Percentiles rank a stretch among this genome's conserved stretches.
Conservation (phyloP, 2,329 filamentous ascomycete genomes). For the Fusarium vanettenii region DNA sequence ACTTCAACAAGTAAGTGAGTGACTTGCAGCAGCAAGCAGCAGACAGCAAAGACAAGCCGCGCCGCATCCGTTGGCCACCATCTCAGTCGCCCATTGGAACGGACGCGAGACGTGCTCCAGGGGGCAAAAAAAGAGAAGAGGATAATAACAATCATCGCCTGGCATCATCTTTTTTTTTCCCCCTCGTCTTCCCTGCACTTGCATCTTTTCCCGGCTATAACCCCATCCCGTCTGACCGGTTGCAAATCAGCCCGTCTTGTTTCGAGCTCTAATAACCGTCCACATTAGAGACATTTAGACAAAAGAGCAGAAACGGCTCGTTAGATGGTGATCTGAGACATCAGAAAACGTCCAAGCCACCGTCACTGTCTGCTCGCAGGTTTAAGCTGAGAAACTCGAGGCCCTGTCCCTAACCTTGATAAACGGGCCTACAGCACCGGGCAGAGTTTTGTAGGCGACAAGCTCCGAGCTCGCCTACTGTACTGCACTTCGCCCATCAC, state of each 20-base stretch:
- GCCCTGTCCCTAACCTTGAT: slow-evolving; percentile 8
- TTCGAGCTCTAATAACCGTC: neutral
- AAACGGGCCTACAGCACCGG: slow-evolving; percentile 14
- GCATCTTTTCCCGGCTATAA: neutral
- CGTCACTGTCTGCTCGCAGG: slow-evolving; percentile 5
- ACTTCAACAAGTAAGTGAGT: neutral
- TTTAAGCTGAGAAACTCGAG: slow-evolving; percentile 4
- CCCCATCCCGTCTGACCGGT: neutral
- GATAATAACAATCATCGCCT: slow-evolving; percentile 3
- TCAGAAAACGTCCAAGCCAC: slow-evolving; percentile 4
- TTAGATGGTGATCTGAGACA: slow-evolving; percentile 11
- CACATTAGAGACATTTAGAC: neutral
- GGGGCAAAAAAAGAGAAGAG: neutral
- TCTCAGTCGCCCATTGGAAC: neutral
- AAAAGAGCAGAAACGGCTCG: slow-evolving; percentile 4
- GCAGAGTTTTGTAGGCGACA: slow-evolving; percentile 22
- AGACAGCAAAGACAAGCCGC: neutral
- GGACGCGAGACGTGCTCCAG: neutral
- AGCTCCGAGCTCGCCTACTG: slow-evolving; percentile 1
- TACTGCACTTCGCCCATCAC: neutral
- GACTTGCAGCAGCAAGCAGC: neutral
- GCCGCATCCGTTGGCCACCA: neutral
- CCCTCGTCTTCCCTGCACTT: neutral
- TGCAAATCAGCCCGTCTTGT: neutral
- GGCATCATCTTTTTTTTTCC: neutral